Percentiles rank a stretch among this genome's conserved stretches.
Conservation (phyloP, 1,284 basidiomycete genomes). For the Stygiomarasmius scandens region DNA sequence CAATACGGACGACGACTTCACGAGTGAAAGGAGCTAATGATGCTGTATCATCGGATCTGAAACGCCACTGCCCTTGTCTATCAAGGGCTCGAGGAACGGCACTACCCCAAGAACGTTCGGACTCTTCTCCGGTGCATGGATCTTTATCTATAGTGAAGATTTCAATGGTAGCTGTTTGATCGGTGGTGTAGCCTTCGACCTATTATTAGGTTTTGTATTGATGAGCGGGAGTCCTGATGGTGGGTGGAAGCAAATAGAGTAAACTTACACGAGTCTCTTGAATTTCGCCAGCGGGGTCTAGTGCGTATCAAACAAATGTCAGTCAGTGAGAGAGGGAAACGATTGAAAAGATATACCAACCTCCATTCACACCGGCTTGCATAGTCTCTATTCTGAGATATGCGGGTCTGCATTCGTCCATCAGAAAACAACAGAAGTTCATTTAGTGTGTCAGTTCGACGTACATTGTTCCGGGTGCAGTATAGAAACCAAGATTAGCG, state of each 20-base stretch:
- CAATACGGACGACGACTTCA: conserved; percentile 18
- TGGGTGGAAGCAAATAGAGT: not conserved
- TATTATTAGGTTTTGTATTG: not conserved
- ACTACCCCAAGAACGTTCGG: conserved; percentile 18
- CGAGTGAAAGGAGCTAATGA: conserved; percentile 18
- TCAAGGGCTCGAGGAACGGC: conserved; percentile 16
- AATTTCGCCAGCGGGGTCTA: conserved; percentile 19
- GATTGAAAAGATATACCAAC: not conserved
- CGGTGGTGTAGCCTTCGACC: conserved; percentile 22
- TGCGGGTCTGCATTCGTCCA: conserved; percentile 11
- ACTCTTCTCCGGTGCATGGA: conserved; percentile 19
- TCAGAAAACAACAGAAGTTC: not conserved
- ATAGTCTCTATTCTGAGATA: conserved; percentile 16
- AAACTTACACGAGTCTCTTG: conserved; percentile 18
- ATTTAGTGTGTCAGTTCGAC: not conserved
- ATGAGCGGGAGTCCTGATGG: not conserved
- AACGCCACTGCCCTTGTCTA: conserved; percentile 18
- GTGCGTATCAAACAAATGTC: not conserved
- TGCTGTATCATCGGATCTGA: conserved; percentile 11
- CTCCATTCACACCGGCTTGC: conserved; percentile 20
- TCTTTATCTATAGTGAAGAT: conserved; percentile 21
- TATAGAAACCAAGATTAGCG: conserved; percentile 18
- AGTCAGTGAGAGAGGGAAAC: not conserved
- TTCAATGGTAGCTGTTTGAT: conserved; percentile 19
- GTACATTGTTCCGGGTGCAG: conserved; percentile 15